phyloP scores from a whole-genome alignment of 2,329 filamentous ascomycete genomes.

The Pseudogymnoascus pannorum region DNA sequence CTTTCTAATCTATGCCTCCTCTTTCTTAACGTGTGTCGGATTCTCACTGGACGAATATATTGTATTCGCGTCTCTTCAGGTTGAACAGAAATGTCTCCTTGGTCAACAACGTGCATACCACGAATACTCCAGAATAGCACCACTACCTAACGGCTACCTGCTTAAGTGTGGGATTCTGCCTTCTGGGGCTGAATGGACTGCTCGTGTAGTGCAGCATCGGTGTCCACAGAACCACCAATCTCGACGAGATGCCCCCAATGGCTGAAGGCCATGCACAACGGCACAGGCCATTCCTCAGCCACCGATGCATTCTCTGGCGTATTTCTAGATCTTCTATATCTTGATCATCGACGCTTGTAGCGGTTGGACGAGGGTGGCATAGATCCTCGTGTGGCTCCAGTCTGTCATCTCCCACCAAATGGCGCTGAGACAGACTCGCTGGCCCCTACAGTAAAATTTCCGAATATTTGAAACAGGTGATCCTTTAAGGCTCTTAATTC shows the following conservation, averaged over 20 bases:
- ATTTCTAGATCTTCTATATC: neutral
- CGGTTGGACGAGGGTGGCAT: neutral
- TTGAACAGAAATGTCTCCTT: neutral
- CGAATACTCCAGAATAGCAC: neutral
- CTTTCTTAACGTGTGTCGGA: neutral
- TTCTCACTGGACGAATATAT: neutral
- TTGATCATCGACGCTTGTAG: neutral
- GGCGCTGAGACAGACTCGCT: neutral
- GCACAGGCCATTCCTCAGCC: neutral
- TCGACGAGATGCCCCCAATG: neutral
- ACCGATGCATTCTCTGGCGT: neutral
- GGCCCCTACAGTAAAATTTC: neutral
- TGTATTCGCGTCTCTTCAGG: neutral
- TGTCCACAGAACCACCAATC: neutral
- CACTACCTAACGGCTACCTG: neutral
- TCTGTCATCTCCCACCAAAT: neutral
- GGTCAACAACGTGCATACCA: slow-evolving; percentile 1
- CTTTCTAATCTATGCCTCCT: neutral
- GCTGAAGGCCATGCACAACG: neutral
- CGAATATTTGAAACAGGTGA: neutral
- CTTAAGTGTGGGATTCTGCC: neutral
- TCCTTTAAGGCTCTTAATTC: too few relatives aligned
- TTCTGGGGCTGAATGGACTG: neutral
- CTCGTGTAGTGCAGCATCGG: neutral
- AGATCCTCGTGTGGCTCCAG: neutral